Conservation (phyloP, 2,329 filamentous ascomycete species). For the Nectriaceae sp. region DNA sequence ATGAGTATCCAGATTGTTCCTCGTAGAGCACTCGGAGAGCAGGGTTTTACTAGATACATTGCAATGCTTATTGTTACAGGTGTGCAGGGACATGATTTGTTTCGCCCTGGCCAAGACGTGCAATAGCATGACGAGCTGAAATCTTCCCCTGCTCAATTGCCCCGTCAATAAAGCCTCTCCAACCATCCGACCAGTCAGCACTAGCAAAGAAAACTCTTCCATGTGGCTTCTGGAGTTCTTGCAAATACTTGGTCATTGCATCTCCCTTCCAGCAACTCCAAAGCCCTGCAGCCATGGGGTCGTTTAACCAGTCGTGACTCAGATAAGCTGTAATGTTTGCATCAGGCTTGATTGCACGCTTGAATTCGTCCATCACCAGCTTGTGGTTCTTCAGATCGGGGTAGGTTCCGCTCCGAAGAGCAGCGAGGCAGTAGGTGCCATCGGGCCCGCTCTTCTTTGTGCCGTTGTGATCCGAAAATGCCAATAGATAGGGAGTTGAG, state of each 20-base stretch:
- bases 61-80: no score
- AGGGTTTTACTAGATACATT: no score
- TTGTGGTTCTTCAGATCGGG: no score
- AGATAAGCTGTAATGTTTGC: constrained; percentile 16
- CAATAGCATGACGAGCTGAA: no score
- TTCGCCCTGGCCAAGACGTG: no score
- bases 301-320: constrained; percentile 22
- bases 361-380: no score
- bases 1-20: no score
- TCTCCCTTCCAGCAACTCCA: constrained; percentile 22
- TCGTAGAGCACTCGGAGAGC: no score
- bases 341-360: constrained; percentile 7
- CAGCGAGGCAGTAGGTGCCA: constrained; percentile 20
- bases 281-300: constrained; percentile 10
- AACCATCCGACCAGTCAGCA: constrained; percentile 11
- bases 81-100: no score
- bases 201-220: constrained; percentile 21
- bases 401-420: no score
- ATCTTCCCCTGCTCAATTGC: constrained; percentile 9
- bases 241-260: constrained; percentile 7
- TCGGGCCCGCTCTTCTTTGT: constrained; percentile 1
- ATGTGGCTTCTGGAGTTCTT: constrained; percentile 15
- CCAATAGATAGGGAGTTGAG: neutral
- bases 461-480: constrained; percentile 19
- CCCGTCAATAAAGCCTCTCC: constrained; percentile 14